Base-by-base conservation (phyloP, 208 protist species). In the Tetramitus jugosus region DNA sequence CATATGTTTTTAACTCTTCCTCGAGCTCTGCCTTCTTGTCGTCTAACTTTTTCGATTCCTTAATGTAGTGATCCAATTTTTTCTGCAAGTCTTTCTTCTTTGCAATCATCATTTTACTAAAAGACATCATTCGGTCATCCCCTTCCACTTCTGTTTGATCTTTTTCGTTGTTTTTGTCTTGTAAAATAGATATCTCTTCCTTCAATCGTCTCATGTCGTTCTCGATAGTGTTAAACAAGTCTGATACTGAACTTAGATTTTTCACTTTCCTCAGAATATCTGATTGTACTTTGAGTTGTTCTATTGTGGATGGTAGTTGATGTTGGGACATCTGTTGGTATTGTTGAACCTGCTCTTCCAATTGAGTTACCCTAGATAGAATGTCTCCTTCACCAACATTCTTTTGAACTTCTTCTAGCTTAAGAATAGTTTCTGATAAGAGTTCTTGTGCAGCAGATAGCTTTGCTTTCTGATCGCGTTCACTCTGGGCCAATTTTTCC, bases 171-270 rank as follows among this genome's bases (percentile, higher is more conserved):
- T 42, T 20, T 31, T 71, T 10, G 39, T 71, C 65, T 49, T 71
- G 65, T 20, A 71, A n/a, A n/a, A 29, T 49, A 0, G 39, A 49
- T 35, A 71, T 71, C 17, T 71, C 65, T 33, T 71, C 65, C 40
- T 71, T 71, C 65, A 71, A 71, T 71, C 65, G 43, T 71, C 65
- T 43, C 43, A 71, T 71, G 17, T 71, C 65, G 33, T 37, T 71
- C 3, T 71, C 65, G 1, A 71, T 29, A 10, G 35, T 40, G 33
- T 40, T n/a, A 49, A 71, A n/a, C 6, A 40, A 35, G 13, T 71
- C 65, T 33, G 65, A 40, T 29, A 71, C 35, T n/a, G 65, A 71
- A 0, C 14, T 17, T 26, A 71, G 43, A 26, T 49, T n/a, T 17
- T 35, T 37, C 8, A 49, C 39, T 31, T 49, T 71, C n/a, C n/a